phyloP scores from a whole-genome alignment of 805 yeast genomes.

The Metschnikowia cubensis region DNA sequence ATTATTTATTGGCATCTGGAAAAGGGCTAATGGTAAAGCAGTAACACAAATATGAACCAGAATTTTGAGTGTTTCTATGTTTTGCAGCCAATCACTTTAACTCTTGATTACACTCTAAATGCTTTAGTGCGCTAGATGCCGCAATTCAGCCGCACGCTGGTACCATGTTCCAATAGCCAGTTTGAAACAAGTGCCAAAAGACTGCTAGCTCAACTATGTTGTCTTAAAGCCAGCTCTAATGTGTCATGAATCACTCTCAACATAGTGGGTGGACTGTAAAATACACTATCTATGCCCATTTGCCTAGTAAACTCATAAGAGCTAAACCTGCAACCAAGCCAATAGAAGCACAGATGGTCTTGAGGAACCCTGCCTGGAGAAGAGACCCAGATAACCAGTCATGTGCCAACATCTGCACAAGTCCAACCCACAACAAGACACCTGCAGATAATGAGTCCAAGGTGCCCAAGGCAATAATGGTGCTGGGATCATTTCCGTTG shows the following conservation, averaged over 20 bases:
- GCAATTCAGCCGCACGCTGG: too few relatives aligned
- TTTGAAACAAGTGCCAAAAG: neutral
- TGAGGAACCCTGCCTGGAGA: constrained; percentile 15
- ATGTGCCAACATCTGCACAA: constrained; percentile 28
- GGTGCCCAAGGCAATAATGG: constrained; percentile 31
- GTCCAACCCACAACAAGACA: constrained; percentile 29
- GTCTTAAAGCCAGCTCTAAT: too few relatives aligned
- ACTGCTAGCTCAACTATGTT: too few relatives aligned
- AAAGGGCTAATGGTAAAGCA: too few relatives aligned
- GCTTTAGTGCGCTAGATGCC: too few relatives aligned
- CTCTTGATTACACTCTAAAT: too few relatives aligned
- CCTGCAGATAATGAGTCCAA: constrained; percentile 35
- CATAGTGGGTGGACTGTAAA: too few relatives aligned
- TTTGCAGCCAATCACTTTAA: too few relatives aligned
- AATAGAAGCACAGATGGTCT: constrained; percentile 14
- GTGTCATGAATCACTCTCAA: too few relatives aligned
- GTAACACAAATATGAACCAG: too few relatives aligned
- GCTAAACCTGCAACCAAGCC: constrained; percentile 23
- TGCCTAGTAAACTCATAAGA: constrained; percentile 31
- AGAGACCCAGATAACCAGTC: constrained; percentile 27
- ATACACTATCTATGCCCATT: constrained; percentile 24
- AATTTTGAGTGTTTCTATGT: neutral
- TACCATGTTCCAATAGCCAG: too few relatives aligned
- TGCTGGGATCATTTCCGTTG: constrained; percentile 26
- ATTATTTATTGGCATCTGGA: neutral